phyloP scores from a whole-genome alignment of 805 yeast genomes.

The Yarrowia sp. region DNA sequence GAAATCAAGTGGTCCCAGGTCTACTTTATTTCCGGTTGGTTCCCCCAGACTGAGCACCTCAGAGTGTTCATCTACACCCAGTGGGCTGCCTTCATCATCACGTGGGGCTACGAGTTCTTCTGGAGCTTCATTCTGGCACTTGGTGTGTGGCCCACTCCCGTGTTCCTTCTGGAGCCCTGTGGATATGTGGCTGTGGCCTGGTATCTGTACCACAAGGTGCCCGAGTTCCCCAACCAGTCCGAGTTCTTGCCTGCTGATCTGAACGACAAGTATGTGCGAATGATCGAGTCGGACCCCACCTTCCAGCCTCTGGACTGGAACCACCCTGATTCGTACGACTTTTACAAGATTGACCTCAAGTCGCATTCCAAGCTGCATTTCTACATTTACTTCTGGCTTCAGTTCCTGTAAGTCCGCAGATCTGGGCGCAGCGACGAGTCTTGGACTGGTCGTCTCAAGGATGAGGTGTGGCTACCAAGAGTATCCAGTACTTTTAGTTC shows the following conservation, averaged over 20 bases:
- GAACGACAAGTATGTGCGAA: conserved; percentile 13
- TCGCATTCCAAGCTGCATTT: not conserved
- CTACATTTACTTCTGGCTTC: conserved; percentile 15
- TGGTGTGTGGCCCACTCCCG: conserved; percentile 12
- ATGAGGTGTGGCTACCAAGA: no score
- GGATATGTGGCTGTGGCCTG: conserved; percentile 15
- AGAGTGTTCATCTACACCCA: conserved; percentile 12
- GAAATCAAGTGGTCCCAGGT: conserved; percentile 25
- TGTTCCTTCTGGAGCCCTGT: conserved; percentile 7
- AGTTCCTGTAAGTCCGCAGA: not conserved
- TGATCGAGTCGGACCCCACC: conserved; percentile 12
- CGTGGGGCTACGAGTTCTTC: conserved; percentile 11
- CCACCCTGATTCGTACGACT: conserved; percentile 10
- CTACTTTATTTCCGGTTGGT: conserved; percentile 19
- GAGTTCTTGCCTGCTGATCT: conserved; percentile 4
- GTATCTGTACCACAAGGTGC: conserved; percentile 20
- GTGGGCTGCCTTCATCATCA: conserved; percentile 11
- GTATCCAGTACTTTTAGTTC: no score
- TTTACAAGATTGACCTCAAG: conserved; percentile 18
- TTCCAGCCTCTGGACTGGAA: conserved; percentile 24
- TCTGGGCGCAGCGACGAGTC: not conserved
- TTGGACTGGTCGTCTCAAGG: no score
- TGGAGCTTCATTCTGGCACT: conserved; percentile 1
- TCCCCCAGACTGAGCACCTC: conserved; percentile 4
- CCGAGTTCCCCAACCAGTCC: conserved; percentile 15